These are phyloP conservation scores for Colletotrichum sp. DNA, from an alignment of 2,329 filamentous ascomycete species.

Conservation along the genomic window DNA sequence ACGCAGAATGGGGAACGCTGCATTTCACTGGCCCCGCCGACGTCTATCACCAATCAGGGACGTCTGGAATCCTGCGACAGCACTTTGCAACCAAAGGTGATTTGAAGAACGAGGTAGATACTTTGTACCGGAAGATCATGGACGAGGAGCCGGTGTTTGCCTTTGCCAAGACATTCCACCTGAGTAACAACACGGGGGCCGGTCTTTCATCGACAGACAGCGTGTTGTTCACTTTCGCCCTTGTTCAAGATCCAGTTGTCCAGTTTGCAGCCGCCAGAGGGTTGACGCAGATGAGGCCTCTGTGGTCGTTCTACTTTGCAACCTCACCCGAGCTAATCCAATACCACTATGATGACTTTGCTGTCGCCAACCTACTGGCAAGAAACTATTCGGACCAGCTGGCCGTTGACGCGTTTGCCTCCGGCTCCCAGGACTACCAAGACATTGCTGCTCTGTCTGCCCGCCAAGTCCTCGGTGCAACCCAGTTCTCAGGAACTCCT, in stretches of 20 bases:
- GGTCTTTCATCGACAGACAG: conserved; percentile 46
- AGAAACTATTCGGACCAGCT: conserved; percentile 77
- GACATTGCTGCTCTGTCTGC: conserved; percentile 81
- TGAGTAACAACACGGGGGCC: conserved; percentile 36
- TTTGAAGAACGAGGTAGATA: conserved; percentile 71
- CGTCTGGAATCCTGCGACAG: conserved; percentile 68
- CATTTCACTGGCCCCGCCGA: conserved; percentile 76
- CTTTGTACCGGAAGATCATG: conserved; percentile 72
- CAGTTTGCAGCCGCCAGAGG: conserved; percentile 81
- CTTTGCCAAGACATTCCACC: conserved; percentile 70
- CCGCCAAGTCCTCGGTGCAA: conserved; percentile 81
- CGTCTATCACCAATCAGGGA: conserved; percentile 73
- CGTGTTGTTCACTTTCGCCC: conserved; percentile 76
- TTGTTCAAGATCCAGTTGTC: conserved; percentile 79
- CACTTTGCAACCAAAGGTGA: conserved; percentile 72
- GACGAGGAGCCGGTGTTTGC: conserved; percentile 84
- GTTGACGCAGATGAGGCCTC: conserved; percentile 76
- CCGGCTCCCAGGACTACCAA: conserved; percentile 76
- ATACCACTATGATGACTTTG: conserved; percentile 80
- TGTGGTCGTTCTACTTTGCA: conserved; percentile 80
- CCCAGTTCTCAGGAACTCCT: conserved; percentile 75
- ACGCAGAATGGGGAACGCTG: conserved; percentile 83
- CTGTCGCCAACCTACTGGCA: conserved; percentile 66
- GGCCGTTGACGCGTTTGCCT: conserved; percentile 72
- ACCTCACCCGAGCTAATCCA: conserved; percentile 67